These are phyloP conservation scores for Dipsacomyces acuminosporus DNA, from an alignment of 371 early-diverging fungal genomes.

Conservation along the genomic window DNA sequence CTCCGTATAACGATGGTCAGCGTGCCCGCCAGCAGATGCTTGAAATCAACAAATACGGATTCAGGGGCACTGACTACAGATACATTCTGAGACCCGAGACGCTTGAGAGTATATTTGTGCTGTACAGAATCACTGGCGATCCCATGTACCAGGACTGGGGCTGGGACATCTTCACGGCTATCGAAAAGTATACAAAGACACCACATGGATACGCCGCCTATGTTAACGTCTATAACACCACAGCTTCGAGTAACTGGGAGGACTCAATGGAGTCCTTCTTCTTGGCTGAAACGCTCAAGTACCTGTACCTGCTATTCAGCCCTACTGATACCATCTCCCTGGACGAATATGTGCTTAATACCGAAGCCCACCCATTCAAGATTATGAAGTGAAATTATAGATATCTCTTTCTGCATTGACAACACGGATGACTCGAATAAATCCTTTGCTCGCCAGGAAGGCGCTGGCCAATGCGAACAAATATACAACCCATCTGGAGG, in stretches of 20 bases:
- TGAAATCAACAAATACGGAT: constrained; percentile 51
- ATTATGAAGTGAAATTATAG: constrained; percentile 9
- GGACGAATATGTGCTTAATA: constrained; percentile 79
- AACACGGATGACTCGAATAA: no score
- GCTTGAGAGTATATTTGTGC: constrained; percentile 74
- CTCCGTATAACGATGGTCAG: neutral
- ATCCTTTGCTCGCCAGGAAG: no score
- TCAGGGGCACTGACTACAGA: constrained; percentile 52
- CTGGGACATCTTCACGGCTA: constrained; percentile 76
- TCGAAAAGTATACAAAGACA: constrained; percentile 68
- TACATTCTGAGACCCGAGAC: constrained; percentile 85
- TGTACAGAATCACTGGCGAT: constrained; percentile 79
- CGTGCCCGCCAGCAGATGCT: constrained; percentile 1
- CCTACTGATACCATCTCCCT: constrained; percentile 64
- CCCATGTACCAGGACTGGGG: constrained; percentile 76
- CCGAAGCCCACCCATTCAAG: constrained; percentile 82
- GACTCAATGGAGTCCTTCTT: constrained; percentile 66
- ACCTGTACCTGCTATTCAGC: constrained; percentile 83
- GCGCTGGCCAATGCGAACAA: no score
- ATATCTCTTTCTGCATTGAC: neutral
- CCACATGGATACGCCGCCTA: constrained; percentile 73
- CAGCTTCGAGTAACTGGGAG: constrained; percentile 51
- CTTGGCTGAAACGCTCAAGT: constrained; percentile 93
- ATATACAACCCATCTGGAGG: no score
- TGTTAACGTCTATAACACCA: constrained; percentile 56